Conservation (phyloP, 176 grass and related monocot genomes). For the Oryza brachyantha region DNA sequence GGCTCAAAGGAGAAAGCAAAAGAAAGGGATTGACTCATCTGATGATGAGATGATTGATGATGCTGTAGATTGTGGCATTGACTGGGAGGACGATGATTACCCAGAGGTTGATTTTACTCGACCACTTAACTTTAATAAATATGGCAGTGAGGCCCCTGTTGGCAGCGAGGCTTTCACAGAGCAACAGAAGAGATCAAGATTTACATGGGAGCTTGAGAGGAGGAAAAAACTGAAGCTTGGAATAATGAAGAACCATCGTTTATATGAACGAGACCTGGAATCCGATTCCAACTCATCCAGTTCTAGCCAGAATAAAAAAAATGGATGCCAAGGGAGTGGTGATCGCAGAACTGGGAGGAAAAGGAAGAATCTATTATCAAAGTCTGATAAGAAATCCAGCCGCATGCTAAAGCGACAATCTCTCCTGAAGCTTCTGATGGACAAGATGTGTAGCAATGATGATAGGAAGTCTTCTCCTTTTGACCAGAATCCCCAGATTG, state of each 20-base stretch:
- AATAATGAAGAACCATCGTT: constrained; percentile 12
- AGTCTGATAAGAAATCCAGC: constrained; percentile 40
- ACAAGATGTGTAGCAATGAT: constrained; percentile 46
- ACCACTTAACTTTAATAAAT: constrained; percentile 25
- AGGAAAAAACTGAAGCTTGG: constrained; percentile 50
- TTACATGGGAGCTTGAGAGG: constrained; percentile 53
- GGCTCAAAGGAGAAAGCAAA: constrained; percentile 31
- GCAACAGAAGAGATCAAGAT: constrained; percentile 33
- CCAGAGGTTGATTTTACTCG: background rate
- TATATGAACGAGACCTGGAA: constrained; percentile 26
- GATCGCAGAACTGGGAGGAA: constrained; percentile 25
- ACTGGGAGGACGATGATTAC: constrained; percentile 35
- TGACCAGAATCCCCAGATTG: constrained; percentile 43
- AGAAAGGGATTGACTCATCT: constrained; percentile 21
- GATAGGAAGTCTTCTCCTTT: constrained; percentile 32
- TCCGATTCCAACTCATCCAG: constrained; percentile 41
- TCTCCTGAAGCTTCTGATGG: constrained; percentile 58
- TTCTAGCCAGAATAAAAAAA: constrained; percentile 27
- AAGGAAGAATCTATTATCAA: constrained; percentile 31
- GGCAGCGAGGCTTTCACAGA: constrained; percentile 7
- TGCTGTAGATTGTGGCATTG: constrained; percentile 26
- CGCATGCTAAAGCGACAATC: constrained; percentile 43
- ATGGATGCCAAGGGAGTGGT: constrained; percentile 17
- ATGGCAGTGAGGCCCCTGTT: background rate
- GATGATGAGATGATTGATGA: constrained; percentile 43